Base-by-base conservation (phyloP, 1,284 basidiomycete species). In the Ceratobasidium sp. region DNA sequence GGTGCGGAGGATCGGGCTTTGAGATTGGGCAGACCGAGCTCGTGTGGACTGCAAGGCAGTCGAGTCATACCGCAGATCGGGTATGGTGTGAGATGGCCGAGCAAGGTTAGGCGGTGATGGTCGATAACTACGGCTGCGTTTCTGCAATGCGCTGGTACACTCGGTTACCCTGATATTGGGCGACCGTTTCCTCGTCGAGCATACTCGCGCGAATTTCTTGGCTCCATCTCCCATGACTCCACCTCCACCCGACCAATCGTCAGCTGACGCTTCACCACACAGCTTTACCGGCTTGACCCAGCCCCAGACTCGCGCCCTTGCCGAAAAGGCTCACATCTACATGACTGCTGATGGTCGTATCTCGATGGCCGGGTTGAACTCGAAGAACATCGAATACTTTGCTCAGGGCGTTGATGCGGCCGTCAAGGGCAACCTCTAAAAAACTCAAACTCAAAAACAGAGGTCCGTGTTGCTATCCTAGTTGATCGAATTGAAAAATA, bases 331-430 rank as follows among this genome's bases (percentile, higher is more conserved):
- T 17, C 93, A 96, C 79, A 88, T 99, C 76, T 99, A 98, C 83
- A 91, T 93, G 91, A 93, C 92, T 15, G 83, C 86, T 68, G 90
- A 93, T 77, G 94, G 94, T 50, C 90, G 94, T 75, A 95, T 96
- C 76, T 95, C 93, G 53, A 97, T 98, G 94, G 94, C 97, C 73
- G 97, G 94, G 31, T 81, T 99, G 77, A 99, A 98, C 84, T 82
- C 83, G 71, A 79, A 82, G 77, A 99, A 99, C 84, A 88, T 98
- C 75, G 89, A 91, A 75, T 93, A 96, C 84, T 96, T 96, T 80
- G 92, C 93, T 34, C 86, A 93, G 80, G 87, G 87, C 76, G 90
- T 96, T 68, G 85, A 90, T 78, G 88, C 88, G 76, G 92, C 89
- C 71, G 92, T 95, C 75, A 91, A 87, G 83, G 91, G 91, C 74